Conservation (phyloP, 306 rosid species). For the Rosa chinensis region DNA sequence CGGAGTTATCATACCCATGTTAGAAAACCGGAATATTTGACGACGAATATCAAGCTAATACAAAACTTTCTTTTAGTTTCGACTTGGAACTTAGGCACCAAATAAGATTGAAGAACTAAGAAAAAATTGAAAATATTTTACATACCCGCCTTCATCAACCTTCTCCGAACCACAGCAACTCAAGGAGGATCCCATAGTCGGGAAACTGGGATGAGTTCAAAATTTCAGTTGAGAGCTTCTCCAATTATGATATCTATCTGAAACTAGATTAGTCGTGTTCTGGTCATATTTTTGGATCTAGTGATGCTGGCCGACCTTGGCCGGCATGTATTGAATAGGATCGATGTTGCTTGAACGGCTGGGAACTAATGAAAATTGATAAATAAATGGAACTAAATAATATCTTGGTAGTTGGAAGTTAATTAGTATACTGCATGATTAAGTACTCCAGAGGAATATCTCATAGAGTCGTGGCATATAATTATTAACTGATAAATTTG, state of each 20-base stretch:
- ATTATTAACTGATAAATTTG: background rate
- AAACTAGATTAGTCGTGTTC: constrained; percentile 1
- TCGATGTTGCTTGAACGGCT: constrained; percentile 22
- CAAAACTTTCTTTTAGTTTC: background rate
- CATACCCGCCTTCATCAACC: constrained; percentile 67
- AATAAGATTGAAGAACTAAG: background rate
- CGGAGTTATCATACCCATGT: background rate
- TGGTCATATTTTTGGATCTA: constrained; percentile 11
- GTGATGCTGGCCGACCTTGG: constrained; percentile 58
- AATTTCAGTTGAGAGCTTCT: background rate
- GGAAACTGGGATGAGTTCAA: constrained; percentile 10
- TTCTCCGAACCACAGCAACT: constrained; percentile 68
- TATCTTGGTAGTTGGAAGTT: background rate
- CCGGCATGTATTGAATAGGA: constrained; percentile 52
- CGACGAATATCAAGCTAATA: background rate
- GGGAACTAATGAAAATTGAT: background rate
- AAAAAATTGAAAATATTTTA: background rate
- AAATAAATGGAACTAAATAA: background rate
- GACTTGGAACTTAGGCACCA: background rate
- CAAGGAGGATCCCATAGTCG: constrained; percentile 60
- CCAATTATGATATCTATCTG: background rate
- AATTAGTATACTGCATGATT: background rate
- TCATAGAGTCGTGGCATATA: background rate
- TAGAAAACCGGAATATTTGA: background rate
- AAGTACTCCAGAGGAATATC: background rate